Base-by-base conservation (phyloP, 176 grass and related monocot species). In the Neostapfia colusana region DNA sequence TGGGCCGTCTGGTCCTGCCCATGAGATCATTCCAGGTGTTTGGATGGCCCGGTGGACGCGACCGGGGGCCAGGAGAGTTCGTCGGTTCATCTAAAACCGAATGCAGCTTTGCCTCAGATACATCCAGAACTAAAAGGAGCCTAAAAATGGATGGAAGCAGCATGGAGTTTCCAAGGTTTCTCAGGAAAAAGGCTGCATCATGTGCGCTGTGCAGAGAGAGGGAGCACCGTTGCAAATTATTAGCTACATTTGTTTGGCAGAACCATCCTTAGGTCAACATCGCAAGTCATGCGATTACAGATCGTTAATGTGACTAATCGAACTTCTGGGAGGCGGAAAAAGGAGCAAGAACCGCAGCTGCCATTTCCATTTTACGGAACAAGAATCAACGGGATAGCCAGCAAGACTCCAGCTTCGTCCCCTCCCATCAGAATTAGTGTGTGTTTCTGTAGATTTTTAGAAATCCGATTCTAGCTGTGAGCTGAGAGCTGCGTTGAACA, bases 21-120 rank as follows among this genome's bases (percentile, higher is more conserved):
- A 6, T n/a, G 20, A 65, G 75, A 49, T 49, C 73, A 66, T 83
- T 50, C 43, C 68, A 36, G 44, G 16, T 44, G 51, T 20, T 23
- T 53, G 36, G 54, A 68, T 35, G 11, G 42, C 67, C 3, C 40
- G 40, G 72, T 27, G 38, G 65, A 65, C 39, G 16, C 44, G 42
- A 26, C 21, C 44, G 9, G 40, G 50, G 26, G 37, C 31, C 48
- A 7, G 31, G 54, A 61, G 15, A 28, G 39, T 69, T 58, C 62
- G 31, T 36, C 69, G 49, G 37, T 74, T 58, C 62, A 31, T 37
- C 69, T 23, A 38, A 7, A 53, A 38, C 10, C 31, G 23, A 45
- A 24, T 24, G 48, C 23, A 14, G 65, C 36, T 21, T 26, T 26
- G 55, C 55, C 23, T 26, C 55, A 10, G 6, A 0, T 20, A 20